Percentiles rank a stretch among this genome's conserved stretches.
These are phyloP conservation scores for Dunaliella primolecta DNA, from an alignment of 139 green algal genomes.

Conservation along the genomic window DNA sequence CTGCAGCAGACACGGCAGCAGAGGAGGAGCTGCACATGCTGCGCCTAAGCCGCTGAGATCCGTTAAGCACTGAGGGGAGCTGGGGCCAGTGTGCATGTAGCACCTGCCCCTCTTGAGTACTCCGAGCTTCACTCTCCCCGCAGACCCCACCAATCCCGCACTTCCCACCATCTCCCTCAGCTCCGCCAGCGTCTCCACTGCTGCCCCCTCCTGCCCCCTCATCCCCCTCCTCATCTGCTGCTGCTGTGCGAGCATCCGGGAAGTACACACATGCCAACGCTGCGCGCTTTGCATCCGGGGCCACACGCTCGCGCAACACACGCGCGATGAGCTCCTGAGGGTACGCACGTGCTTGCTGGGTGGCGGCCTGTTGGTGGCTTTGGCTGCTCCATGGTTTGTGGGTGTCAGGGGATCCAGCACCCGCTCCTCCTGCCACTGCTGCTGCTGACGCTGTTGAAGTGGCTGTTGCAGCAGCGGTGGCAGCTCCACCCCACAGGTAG, in stretches of 20 bases:
- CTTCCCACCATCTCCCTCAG: no score
- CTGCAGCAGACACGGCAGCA: no score
- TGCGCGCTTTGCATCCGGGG: background rate
- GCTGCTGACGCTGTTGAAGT: no score
- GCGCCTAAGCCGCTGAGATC: background rate
- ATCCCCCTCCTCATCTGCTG: slow-evolving; percentile 1
- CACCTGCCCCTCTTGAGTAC: background rate
- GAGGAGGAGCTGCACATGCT: background rate
- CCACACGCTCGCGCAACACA: background rate
- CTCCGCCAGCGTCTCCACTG: background rate
- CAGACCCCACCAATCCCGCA: no score
- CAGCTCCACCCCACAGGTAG: background rate
- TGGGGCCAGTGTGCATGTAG: background rate
- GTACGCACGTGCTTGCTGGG: background rate
- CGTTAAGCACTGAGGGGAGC: background rate
- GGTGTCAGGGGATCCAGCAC: no score
- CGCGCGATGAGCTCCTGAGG: background rate
- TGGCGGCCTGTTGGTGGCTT: no score
- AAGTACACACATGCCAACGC: slow-evolving; percentile 3
- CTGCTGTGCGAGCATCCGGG: slow-evolving; percentile 8
- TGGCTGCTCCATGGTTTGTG: no score
- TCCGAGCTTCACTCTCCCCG: no score
- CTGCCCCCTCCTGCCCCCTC: background rate
- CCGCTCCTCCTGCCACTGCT: no score
- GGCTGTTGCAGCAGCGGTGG: background rate